Conservation (phyloP, 2,329 filamentous ascomycete species). For the Hymenoscyphus albidus region DNA sequence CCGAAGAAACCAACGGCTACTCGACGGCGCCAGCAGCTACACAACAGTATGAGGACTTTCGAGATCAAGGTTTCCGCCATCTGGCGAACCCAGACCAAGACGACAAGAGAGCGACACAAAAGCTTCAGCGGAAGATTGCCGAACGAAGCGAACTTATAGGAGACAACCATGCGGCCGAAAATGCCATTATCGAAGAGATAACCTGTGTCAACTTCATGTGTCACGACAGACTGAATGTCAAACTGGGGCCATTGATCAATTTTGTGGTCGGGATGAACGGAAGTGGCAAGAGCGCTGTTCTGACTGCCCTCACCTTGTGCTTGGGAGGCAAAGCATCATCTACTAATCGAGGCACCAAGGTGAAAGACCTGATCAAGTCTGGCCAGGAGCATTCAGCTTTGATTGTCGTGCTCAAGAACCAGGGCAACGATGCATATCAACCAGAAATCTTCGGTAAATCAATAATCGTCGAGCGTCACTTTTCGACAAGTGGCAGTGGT, state of each 20-base stretch:
- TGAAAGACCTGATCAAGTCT: constrained; percentile 90
- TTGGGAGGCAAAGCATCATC: constrained; percentile 91
- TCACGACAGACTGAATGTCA: constrained; percentile 74
- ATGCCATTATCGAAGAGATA: constrained; percentile 84
- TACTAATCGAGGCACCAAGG: constrained; percentile 84
- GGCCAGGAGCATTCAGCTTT: constrained; percentile 74
- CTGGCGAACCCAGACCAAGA: constrained; percentile 54
- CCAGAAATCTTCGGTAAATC: constrained; percentile 76
- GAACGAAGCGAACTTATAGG: constrained; percentile 47
- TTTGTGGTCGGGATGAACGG: constrained; percentile 98
- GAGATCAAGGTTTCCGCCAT: constrained; percentile 57
- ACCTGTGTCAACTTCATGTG: constrained; percentile 96
- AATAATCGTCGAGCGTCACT: constrained; percentile 89
- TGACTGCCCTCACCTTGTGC: constrained; percentile 90
- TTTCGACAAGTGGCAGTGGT: constrained; percentile 68
- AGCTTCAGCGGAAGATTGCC: constrained; percentile 59
- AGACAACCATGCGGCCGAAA: constrained; percentile 72
- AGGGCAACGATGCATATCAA: constrained; percentile 79
- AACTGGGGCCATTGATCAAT: constrained; percentile 91
- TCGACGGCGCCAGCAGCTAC: constrained; percentile 41
- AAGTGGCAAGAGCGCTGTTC: constrained; percentile 92
- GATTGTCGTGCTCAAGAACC: constrained; percentile 85
- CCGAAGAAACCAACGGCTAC: constrained; percentile 17
- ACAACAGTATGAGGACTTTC: constrained; percentile 60
- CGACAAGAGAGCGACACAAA: constrained; percentile 62